Conservation (phyloP, 345 rosid genomes). For the Anacardium occidentale region DNA sequence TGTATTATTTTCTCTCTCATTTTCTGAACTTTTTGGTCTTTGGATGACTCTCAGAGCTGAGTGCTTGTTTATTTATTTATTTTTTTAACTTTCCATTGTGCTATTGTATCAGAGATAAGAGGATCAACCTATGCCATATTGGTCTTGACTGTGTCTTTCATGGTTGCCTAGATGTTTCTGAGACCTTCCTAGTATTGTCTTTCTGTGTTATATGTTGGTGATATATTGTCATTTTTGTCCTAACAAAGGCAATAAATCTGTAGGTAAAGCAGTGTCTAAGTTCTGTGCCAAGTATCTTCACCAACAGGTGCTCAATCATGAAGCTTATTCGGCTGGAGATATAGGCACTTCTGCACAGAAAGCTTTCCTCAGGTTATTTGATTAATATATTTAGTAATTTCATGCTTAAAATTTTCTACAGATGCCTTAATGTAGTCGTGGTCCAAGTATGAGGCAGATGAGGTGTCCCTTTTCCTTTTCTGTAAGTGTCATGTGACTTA, state of each 20-base stretch:
- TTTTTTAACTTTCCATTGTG: not conserved
- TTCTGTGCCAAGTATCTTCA: conserved; percentile 87
- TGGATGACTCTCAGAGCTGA: not conserved
- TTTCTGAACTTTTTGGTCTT: not conserved
- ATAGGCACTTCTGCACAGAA: conserved; percentile 62
- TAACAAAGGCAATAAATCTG: conserved; percentile 14
- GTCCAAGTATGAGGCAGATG: conserved; percentile 6
- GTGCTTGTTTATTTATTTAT: conserved; percentile 1
- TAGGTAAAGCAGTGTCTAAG: conserved; percentile 83
- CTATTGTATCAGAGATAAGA: not conserved
- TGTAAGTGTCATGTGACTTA: not conserved
- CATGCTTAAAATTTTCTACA: conserved; percentile 2
- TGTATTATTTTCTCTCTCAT: not conserved
- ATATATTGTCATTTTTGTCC: conserved; percentile 5
- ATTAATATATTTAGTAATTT: not conserved
- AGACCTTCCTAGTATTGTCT: not conserved
- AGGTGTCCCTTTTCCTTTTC: conserved; percentile 4
- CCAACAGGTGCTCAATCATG: conserved; percentile 61
- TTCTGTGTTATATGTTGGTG: not conserved
- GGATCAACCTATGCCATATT: not conserved
- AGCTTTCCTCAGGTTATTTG: conserved; percentile 65
- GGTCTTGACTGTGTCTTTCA: not conserved
- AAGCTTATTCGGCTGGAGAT: conserved; percentile 69
- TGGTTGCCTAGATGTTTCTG: not conserved
- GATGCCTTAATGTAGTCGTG: conserved; percentile 7